Evolutionary conservation across 495 filamentous ascomycete species (phyloP), one percentile per base, ranked within the genome.

Genomic region (Trichoderma asperelloides): DNA sequence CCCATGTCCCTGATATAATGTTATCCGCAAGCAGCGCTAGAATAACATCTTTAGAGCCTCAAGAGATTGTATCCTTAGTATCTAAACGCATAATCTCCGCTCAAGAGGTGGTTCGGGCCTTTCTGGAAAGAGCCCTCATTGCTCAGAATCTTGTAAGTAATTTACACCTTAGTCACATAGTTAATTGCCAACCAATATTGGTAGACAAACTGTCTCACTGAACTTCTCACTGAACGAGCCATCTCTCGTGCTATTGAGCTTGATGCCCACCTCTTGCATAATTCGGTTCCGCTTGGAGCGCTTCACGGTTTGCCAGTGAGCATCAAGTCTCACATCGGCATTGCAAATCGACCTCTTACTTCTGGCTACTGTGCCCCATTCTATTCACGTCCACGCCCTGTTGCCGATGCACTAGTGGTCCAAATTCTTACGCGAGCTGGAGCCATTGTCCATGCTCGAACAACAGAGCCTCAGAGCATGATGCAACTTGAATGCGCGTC

Each of bases 271-370:
- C 41, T 45, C 18, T 45, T 18, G 4, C 0, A 5, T 3, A 16
- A 18, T 45, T 18, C 41, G 9, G 18, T 12, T 45, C 12, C 41
- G 18, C 12, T 45, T 45, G 92, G 92, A 0, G 91, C 92, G 0
- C 77, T 97, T 45, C 92, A 91, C 18, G 93, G 93, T 12, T 86
- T 97, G 30, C 93, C 93, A 0, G 78, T 97, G 55, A 91, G 88
- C 27, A 69, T 97, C 68, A 97, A 97, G 74, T 91, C 93, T 72
- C 86, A 88, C 7, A 82, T 93, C 40, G 82, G 84, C n/a, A 86
- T 96, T 21, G 82, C 80, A 21, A 90, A 89, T 3, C 92, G 91
- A 68, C 90, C 92, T 73, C 84, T 80, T 12, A 85, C 83, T 18
- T 85, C 92, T 2, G 91, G 89, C 1, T 94, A 91, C 74, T 86